Base-by-base conservation (phyloP, 1,284 basidiomycete genomes). In the Violaceomyces palustris region DNA sequence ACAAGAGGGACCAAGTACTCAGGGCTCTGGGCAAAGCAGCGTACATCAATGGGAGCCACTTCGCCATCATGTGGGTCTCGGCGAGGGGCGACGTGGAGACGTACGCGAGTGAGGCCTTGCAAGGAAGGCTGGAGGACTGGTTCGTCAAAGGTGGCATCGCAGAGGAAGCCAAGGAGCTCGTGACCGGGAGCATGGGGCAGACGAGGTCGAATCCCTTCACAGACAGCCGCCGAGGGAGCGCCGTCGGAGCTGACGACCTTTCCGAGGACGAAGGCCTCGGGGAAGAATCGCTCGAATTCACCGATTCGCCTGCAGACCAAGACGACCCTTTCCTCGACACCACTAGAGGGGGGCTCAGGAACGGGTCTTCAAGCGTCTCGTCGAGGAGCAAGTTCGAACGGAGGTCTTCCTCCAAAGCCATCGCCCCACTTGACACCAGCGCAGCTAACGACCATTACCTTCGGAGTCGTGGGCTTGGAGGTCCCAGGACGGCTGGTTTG, bases 41-140 rank as follows among this genome's bases (percentile, higher is more conserved):
- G 14, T 67, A 67, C 64, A 78, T 79, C 73, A 79, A 79, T 61
- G 79, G 78, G 14, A 75, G 73, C 17, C 78, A 79, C 50, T 80
- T 78, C 63, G 77, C 79, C 43, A 76, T 80, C 49, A 65, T 79
- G 39, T 78, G 76, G 72, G 77, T 80, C 42, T 75, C 75, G 3
- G 76, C 79, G 10, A 74, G 76, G 26, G 78, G 78, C 7, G 76
- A 79, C 48, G 75, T 78, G n/a, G 78, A 80, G 59, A 75, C 75
- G 19, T 79, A 77, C 59, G 78, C 78, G 12, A 77, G 75, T 44
- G 77, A 78, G 45, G 69, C 69, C 14, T 50, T 70, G 2, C 67
- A 68, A 29, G 42, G 39, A n/a, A 37, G 59, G 6, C 35, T 70
- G 4, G 66, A 68, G 17, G 56, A 62, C 21, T 68, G 67, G 67